phyloP scores from a whole-genome alignment of 768 basidiomycete genomes.

The Trametes meyenii region DNA sequence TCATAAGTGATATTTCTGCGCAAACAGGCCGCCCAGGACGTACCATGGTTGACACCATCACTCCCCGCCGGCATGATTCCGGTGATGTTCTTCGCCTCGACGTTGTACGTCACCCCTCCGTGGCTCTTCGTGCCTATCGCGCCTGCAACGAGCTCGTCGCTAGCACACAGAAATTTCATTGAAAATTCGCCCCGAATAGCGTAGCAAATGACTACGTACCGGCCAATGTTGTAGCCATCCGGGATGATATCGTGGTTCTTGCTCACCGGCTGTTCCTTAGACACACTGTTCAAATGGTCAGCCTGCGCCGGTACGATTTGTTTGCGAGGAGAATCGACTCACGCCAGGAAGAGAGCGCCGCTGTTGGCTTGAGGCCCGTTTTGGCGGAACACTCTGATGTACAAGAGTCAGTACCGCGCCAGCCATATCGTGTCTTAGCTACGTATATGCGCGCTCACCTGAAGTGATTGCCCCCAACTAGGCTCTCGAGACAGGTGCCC shows the following conservation, averaged over 20 bases:
- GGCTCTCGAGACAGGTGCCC: constrained; percentile 47
- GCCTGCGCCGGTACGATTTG: background rate
- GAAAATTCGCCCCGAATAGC: background rate
- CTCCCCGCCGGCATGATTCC: constrained; percentile 55
- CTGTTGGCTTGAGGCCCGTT: constrained; percentile 35
- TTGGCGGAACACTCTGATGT: constrained; percentile 33
- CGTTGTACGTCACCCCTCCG: constrained; percentile 47
- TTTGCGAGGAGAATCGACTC: constrained; percentile 9
- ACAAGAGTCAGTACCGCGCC: background rate
- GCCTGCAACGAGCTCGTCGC: constrained; percentile 40
- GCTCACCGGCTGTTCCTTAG: constrained; percentile 27
- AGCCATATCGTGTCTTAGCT: background rate
- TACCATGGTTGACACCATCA: constrained; percentile 52
- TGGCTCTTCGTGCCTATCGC: constrained; percentile 42
- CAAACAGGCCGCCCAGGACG: background rate
- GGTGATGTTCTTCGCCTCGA: constrained; percentile 46
- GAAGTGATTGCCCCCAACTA: constrained; percentile 51
- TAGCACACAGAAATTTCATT: constrained; percentile 11
- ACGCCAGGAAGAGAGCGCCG: constrained; percentile 41
- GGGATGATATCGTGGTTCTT: constrained; percentile 31
- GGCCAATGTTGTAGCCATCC: constrained; percentile 37
- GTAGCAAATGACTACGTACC: constrained; percentile 26
- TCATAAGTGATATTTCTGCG: background rate
- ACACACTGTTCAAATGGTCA: constrained; percentile 24
- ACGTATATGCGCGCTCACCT: constrained; percentile 33